These are phyloP conservation scores for Colletotrichum lupini DNA, from an alignment of 2,329 filamentous ascomycete genomes.

Conservation along the genomic window DNA sequence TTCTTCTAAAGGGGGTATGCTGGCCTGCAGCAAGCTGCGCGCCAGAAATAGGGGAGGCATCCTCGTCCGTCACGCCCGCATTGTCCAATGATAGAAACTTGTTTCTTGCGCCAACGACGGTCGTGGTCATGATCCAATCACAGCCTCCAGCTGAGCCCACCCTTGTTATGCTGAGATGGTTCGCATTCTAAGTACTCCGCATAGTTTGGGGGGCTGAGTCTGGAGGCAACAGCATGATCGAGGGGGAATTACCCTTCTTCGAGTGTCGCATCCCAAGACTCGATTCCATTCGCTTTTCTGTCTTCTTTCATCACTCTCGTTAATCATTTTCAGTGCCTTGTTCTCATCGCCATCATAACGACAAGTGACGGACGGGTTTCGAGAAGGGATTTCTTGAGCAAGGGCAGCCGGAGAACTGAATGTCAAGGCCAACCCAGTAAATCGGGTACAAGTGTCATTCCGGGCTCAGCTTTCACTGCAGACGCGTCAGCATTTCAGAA, in stretches of 20 bases:
- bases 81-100: conserved; percentile 31
- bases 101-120: conserved; percentile 25
- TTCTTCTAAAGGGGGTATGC: conserved; percentile 21
- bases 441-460: conserved; percentile 6
- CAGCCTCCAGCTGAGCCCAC: conserved; percentile 1
- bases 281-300: not conserved
- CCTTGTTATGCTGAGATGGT: conserved; percentile 28
- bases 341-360: not conserved
- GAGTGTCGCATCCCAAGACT: not conserved
- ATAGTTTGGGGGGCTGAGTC: conserved; percentile 33
- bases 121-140: conserved; percentile 36
- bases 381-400: not conserved
- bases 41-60: conserved; percentile 34
- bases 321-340: not conserved
- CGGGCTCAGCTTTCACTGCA: not conserved
- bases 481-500: not conserved
- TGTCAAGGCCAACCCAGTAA: conserved; percentile 7
- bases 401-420: not conserved
- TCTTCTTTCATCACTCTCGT: conserved; percentile 12
- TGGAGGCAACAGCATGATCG: conserved; percentile 20
- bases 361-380: conserved; percentile 7
- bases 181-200: conserved; percentile 25
- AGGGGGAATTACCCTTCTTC: conserved; percentile 3
- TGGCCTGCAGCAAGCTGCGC: conserved; percentile 17
- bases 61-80: not conserved